Base-by-base conservation (phyloP, 225 moss, liverwort and hornwort species). In the Lunularia cruciata region DNA sequence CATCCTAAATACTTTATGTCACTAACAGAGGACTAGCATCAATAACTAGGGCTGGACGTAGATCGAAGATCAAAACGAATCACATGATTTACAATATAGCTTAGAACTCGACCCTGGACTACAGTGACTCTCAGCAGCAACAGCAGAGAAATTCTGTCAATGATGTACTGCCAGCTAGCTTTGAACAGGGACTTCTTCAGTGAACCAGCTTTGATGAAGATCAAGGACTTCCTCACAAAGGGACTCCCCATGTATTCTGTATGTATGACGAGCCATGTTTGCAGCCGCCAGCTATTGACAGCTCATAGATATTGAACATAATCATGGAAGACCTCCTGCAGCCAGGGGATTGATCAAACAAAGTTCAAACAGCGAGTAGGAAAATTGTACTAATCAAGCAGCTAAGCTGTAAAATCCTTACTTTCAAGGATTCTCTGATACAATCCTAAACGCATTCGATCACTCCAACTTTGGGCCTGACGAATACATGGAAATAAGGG, bases 21-120 rank as follows among this genome's bases (percentile, higher is more conserved):
- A n/a, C n/a, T n/a, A n/a, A n/a, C n/a, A n/a, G n/a, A 12, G 32
- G 32, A 32, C 56, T 18, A 31, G 1, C 31, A 33, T 3, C 8
- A 57, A 31, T 57, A 8, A 15, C 32, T 12, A 15, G 2, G 27
- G 54, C 27, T 54, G 54, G 23, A 25, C 23, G 52, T 10, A 54
- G 54, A 22, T 54, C 10, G 27, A 27, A 27, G 28, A 27, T 28
- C 52, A 53, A 54, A 16, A 31, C 31, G 56, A 33, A 32, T 30
- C 31, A 57, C 31, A 57, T 57, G 31, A 57, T 57, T 57, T 15
- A 57, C 30, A 57, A 31, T 57, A 18, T 57, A n/a, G n/a, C 56
- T 33, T 31, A 0, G 16, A 23, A 33, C 31, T 57, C 23, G 31
- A 57, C 31, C 3, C 56, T 31, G 23, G 55, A 56, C 55, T 56